A percentile compares a stretch with the other conserved stretches of the same genome.
Conservation (phyloP, 345 rosid genomes). For the Euphorbia pulcherrima region DNA sequence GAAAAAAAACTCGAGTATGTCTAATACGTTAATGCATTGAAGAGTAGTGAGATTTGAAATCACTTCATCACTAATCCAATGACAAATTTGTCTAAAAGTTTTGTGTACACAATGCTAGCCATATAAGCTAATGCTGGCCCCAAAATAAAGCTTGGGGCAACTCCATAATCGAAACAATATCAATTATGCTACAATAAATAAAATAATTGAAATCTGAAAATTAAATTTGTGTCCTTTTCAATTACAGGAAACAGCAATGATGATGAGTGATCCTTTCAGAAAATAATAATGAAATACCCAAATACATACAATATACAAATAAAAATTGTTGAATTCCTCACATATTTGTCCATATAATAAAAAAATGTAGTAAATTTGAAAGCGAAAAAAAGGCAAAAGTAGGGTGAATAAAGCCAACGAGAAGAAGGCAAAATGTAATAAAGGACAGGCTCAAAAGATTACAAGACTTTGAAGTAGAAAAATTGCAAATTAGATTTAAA, state of each 20-base stretch:
- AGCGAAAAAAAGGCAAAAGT: conserved; percentile 7
- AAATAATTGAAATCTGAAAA: not conserved
- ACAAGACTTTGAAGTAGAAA: not conserved
- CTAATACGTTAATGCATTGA: too few relatives aligned
- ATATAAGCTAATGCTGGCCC: too few relatives aligned
- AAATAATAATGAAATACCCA: not conserved
- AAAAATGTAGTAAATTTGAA: not conserved
- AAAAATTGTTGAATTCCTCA: not conserved
- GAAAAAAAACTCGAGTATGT: too few relatives aligned
- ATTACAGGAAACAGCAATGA: not conserved
- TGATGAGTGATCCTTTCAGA: not conserved
- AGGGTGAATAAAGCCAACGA: conserved; percentile 8
- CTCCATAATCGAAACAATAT: too few relatives aligned
- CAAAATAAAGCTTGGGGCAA: too few relatives aligned
- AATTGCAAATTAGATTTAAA: not conserved
- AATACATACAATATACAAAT: not conserved
- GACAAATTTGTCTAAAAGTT: too few relatives aligned
- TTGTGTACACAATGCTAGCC: too few relatives aligned
- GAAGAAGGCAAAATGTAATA: conserved; percentile 23
- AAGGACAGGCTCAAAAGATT: conserved; percentile 10
- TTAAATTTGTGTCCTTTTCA: conserved; percentile 2
- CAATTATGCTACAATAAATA: too few relatives aligned
- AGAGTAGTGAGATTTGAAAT: too few relatives aligned
- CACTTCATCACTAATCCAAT: too few relatives aligned
- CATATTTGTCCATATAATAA: not conserved